Evolutionary conservation across 352 stramenopile species (phyloP).

Genomic region (Globisporangium barbulae): DNA sequence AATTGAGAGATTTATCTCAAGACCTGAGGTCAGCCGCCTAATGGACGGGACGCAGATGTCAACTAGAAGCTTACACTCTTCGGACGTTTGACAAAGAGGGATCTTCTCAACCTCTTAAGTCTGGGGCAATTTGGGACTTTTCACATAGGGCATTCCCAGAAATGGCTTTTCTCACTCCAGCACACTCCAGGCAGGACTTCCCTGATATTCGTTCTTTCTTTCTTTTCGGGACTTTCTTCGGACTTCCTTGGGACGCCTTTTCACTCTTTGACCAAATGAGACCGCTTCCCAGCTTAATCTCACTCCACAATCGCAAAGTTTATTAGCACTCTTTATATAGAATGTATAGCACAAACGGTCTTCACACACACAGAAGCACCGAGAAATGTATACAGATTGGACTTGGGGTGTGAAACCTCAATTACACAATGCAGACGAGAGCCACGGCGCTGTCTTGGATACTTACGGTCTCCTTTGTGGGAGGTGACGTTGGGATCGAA

Average conservation of each 20-base stretch:
- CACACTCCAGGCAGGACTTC: neutral
- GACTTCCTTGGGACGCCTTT: neutral
- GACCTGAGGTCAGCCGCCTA: neutral
- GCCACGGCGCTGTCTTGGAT: neutral
- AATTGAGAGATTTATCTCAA: neutral
- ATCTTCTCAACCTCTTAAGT: neutral
- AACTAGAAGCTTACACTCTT: neutral
- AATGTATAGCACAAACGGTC: neutral
- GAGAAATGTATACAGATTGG: neutral
- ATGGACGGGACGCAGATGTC: neutral
- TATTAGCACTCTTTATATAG: neutral
- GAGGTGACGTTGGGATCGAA: neutral
- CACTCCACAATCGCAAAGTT: neutral
- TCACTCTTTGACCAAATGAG: neutral
- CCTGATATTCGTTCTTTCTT: slow-evolving; percentile 3
- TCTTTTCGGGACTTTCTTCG: neutral
- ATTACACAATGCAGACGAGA: neutral
- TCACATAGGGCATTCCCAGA: neutral
- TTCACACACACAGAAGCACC: neutral
- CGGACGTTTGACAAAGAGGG: neutral
- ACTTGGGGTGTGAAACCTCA: neutral
- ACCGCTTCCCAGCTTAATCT: neutral
- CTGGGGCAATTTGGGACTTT: neutral
- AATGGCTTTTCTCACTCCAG: neutral
- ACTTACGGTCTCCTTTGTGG: neutral